Evolutionary conservation across 108 stramenopile genomes (phyloP).

Genomic region (Chaetoceros tenuissimus): DNA sequence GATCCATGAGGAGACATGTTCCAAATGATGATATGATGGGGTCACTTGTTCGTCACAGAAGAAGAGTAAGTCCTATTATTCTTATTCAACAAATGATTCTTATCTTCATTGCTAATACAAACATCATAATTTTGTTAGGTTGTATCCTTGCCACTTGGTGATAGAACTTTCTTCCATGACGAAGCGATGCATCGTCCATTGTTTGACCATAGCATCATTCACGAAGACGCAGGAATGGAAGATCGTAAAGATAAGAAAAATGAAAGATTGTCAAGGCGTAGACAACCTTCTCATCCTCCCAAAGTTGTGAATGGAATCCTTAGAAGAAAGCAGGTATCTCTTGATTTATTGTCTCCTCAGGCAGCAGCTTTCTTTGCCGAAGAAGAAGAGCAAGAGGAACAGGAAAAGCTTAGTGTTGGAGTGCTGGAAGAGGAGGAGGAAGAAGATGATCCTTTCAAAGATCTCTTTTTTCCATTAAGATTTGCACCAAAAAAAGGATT

Average conservation of each 20-base stretch:
- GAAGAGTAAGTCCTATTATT: background rate
- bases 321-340: constrained; percentile 27
- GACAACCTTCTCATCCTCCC: constrained; percentile 11
- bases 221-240: too few relatives aligned
- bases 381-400: constrained; percentile 6
- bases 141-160: constrained; percentile 37
- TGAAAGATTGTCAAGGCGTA: constrained; percentile 5
- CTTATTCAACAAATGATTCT: background rate
- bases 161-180: constrained; percentile 7
- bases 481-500: background rate
- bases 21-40: constrained; percentile 41
- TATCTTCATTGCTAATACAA: too few relatives aligned
- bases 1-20: too few relatives aligned
- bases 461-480: background rate
- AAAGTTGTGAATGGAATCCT: constrained; percentile 25
- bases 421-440: background rate
- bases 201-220: constrained; percentile 9
- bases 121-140: constrained; percentile 4
- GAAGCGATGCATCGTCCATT: constrained; percentile 1
- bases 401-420: background rate
- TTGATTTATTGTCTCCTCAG: constrained; percentile 36
- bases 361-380: background rate
- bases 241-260: constrained; percentile 7
- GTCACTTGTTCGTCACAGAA: constrained; percentile 41
- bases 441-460: constrained; percentile 1